These are phyloP conservation scores for Platanthera guangdongensis DNA, from an alignment of 106 monocot species.

Conservation along the genomic window DNA sequence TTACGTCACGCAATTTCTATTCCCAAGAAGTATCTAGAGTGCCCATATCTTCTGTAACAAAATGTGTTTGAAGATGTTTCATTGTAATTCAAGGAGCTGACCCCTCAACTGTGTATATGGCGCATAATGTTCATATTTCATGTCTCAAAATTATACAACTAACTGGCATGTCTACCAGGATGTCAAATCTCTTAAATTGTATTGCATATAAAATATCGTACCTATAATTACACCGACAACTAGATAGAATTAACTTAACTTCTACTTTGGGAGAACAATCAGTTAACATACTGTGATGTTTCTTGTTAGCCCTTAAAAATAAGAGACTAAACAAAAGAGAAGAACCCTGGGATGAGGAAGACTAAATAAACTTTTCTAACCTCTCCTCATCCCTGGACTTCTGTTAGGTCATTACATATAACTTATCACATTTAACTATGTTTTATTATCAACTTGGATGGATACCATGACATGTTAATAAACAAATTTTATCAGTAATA, in stretches of 20 bases:
- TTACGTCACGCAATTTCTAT: too few species aligned
- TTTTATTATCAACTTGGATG: background rate
- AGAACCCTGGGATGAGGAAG: background rate
- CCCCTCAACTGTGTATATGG: background rate
- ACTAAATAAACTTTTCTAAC: background rate
- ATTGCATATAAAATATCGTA: background rate
- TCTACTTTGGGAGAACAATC: background rate
- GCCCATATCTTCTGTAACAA: too few species aligned
- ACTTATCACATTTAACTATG: background rate
- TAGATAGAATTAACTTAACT: background rate
- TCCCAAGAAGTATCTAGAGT: too few species aligned
- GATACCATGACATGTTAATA: background rate
- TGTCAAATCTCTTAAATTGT: background rate
- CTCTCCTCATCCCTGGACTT: background rate
- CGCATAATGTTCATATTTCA: background rate
- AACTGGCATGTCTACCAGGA: background rate
- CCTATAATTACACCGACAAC: background rate
- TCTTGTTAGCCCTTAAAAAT: background rate
- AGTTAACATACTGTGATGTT: background rate
- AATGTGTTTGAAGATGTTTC: too few species aligned
- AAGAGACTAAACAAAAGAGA: background rate
- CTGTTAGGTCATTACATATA: background rate
- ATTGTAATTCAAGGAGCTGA: background rate
- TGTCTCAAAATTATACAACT: background rate
- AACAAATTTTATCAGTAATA: background rate